Evolutionary conservation across 2,329 filamentous ascomycete genomes (phyloP), one percentile per base, ranked within the genome.

Genomic region (Diaporthe sp.): DNA sequence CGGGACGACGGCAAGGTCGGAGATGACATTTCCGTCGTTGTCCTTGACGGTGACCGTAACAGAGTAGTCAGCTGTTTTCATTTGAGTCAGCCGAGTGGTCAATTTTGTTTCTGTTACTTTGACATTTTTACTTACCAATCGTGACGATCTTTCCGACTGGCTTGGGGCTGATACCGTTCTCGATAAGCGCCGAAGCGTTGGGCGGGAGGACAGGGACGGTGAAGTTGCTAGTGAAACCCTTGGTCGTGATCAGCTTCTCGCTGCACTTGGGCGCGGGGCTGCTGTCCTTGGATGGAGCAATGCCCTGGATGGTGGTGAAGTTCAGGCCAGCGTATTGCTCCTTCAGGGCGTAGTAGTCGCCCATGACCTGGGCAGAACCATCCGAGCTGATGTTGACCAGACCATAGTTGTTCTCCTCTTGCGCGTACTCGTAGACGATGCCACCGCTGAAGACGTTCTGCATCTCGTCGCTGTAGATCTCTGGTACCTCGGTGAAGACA

Each of bases 371-470:
- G 72, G 91, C 87, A 25, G 87, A 89, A 77, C 87, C 87, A 78
- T 92, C 89, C 73, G 82, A 83, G 78, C 89, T 89, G 78, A 94
- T 84, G 77, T 89, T 78, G 72, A 94, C 92, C 10, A 96, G 87
- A 70, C 91, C 91, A 75, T 87, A 93, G 81, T 91, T 85, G 81
- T 93, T 92, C 55, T 85, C 83, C 81, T 96, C 94, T 83, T 95
- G 88, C 1, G 91, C 92, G 83, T 90, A 96, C 83, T 97, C 93
- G 86, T 96, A 97, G 59, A 96, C 93, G 59, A 97, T 87, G 77
- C 94, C 94, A 76, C 94, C 94, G 71, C 91, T 92, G 80, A 96
- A 91, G 73, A 91, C 86, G 25, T 86, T 81, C 17, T 84, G 92
- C 93, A 96, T 95, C 77, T 94, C 79, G 51, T 87, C 79, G 73